These are phyloP conservation scores for Xanthoconium stramineum DNA, from an alignment of 768 basidiomycete genomes.

Conservation along the genomic window DNA sequence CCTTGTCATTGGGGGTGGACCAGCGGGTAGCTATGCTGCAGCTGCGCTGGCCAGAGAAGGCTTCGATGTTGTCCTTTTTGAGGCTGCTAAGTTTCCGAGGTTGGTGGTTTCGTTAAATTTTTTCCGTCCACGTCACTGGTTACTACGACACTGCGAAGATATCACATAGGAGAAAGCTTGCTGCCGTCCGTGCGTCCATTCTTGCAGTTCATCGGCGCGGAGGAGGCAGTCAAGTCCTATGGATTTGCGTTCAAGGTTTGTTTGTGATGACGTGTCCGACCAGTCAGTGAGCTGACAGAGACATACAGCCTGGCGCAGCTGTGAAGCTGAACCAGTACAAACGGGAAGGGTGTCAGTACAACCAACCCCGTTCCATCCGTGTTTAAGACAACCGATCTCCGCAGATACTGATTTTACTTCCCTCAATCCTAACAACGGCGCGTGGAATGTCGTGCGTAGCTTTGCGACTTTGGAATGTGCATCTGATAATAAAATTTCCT, in stretches of 20 bases:
- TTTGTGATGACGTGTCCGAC: not conserved
- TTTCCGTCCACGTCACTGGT: too few relatives aligned
- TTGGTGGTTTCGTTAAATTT: too few relatives aligned
- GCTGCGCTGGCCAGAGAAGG: slow-evolving; percentile 11
- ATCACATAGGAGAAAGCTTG: slow-evolving; percentile 16
- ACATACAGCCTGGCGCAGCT: too few relatives aligned
- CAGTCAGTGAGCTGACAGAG: not conserved
- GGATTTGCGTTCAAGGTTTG: slow-evolving; percentile 11
- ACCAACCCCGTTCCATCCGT: too few relatives aligned
- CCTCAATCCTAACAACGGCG: not conserved
- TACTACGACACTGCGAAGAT: slow-evolving; percentile 2
- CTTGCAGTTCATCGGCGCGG: slow-evolving; percentile 8
- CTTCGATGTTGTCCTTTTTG: slow-evolving; percentile 8
- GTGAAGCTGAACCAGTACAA: slow-evolving; percentile 14
- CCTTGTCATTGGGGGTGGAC: slow-evolving; percentile 14
- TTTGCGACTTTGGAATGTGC: not conserved
- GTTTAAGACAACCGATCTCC: not conserved
- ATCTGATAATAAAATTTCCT: too few relatives aligned
- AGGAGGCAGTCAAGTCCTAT: slow-evolving; percentile 4
- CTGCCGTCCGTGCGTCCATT: slow-evolving; percentile 8
- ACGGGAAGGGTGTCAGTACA: slow-evolving; percentile 9
- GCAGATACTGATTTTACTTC: slow-evolving; percentile 7
- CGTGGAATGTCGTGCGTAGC: slow-evolving; percentile 6
- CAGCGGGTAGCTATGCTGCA: slow-evolving; percentile 10
- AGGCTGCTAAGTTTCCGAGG: slow-evolving; percentile 11